Conservation (phyloP, 2,329 filamentous ascomycete species). For the Aspergillus tanneri region DNA sequence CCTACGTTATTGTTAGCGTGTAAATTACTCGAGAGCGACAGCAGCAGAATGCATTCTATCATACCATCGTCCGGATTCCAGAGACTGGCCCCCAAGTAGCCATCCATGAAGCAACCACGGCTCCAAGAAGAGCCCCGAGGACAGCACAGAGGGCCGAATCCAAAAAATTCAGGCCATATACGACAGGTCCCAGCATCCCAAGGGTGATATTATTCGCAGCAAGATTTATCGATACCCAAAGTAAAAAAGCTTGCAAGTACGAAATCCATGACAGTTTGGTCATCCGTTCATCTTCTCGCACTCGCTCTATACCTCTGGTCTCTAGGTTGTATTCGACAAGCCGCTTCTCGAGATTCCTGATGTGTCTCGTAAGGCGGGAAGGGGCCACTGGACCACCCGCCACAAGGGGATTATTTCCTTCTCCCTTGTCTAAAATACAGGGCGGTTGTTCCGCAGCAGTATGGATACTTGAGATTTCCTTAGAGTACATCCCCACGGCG, state of each 20-base stretch:
- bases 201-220: slow-evolving; percentile 64
- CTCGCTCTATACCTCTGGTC: slow-evolving; percentile 60
- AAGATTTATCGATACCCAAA: slow-evolving; percentile 64
- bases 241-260: slow-evolving; percentile 56
- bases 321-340: slow-evolving; percentile 52
- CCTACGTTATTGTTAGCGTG: slow-evolving; percentile 34
- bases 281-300: slow-evolving; percentile 56
- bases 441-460: slow-evolving; percentile 12
- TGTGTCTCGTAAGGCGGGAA: slow-evolving; percentile 30
- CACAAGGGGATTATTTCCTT: slow-evolving; percentile 13
- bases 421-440: slow-evolving; percentile 18
- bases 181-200: slow-evolving; percentile 61
- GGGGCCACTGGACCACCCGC: slow-evolving; percentile 17
- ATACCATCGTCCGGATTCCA: slow-evolving; percentile 61
- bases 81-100: slow-evolving; percentile 62
- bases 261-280: slow-evolving; percentile 51
- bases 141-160: slow-evolving; percentile 58
- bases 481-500: slow-evolving; percentile 27
- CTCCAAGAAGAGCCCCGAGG: slow-evolving; percentile 58
- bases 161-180: slow-evolving; percentile 58
- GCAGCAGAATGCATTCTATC: slow-evolving; percentile 6
- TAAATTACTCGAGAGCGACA: too few species aligned
- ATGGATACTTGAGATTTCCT: slow-evolving; percentile 18
- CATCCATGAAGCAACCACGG: slow-evolving; percentile 57
- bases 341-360: slow-evolving; percentile 40